A percentile compares a stretch with the other conserved stretches of the same genome.
Conservation (phyloP, 2,329 filamentous ascomycete genomes). For the Alternaria consortialis region DNA sequence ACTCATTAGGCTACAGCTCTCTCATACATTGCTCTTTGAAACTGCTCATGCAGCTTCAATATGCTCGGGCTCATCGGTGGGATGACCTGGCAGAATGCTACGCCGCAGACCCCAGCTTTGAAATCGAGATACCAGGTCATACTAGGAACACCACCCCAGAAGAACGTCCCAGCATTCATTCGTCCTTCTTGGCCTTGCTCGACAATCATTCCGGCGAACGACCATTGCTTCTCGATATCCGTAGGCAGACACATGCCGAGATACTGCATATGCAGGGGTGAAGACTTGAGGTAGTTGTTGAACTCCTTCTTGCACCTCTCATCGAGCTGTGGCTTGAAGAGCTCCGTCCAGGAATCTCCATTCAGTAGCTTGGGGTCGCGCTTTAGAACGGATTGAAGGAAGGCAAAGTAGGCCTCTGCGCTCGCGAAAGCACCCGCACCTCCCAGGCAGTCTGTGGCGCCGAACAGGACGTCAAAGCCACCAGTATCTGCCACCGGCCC, state of each 20-base stretch:
- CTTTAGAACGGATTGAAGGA: slow-evolving; percentile 38
- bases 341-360: slow-evolving; percentile 30
- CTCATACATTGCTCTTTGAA: slow-evolving; percentile 15
- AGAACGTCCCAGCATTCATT: slow-evolving; percentile 15
- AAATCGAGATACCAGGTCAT: slow-evolving; percentile 20
- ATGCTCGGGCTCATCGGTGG: slow-evolving; percentile 21
- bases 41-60: slow-evolving; percentile 12
- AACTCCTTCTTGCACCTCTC: slow-evolving; percentile 20
- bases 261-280: slow-evolving; percentile 16
- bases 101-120: slow-evolving; percentile 19
- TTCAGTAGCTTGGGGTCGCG: slow-evolving; percentile 25
- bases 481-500: background rate
- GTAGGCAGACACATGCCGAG: slow-evolving; percentile 17
- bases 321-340: slow-evolving; percentile 45
- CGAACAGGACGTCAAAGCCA: background rate
- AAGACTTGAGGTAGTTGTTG: slow-evolving; percentile 27
- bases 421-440: slow-evolving; percentile 34
- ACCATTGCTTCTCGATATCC: background rate
- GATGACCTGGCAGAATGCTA: slow-evolving; percentile 21
- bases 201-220: slow-evolving; percentile 2
- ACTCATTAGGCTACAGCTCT: background rate
- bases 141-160: slow-evolving; percentile 18
- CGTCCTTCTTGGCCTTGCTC: slow-evolving; percentile 9
- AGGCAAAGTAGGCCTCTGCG: slow-evolving; percentile 41
- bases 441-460: slow-evolving; percentile 32